These are phyloP conservation scores for Linum trigynum DNA, from an alignment of 345 rosid species.

Conservation along the genomic window DNA sequence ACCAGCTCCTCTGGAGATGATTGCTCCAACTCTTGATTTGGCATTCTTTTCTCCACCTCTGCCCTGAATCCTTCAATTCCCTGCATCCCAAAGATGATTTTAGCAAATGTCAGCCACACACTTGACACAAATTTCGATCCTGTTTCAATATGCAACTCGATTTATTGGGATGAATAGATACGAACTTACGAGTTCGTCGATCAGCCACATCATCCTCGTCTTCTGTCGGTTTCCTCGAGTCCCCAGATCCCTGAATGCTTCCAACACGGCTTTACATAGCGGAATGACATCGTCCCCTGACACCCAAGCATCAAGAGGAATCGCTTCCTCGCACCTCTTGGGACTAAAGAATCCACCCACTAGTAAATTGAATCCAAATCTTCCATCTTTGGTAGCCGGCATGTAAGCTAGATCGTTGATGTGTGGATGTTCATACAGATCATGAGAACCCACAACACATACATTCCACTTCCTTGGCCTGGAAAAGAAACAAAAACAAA, in stretches of 20 bases:
- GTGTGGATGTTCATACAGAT: slow-evolving; percentile 95
- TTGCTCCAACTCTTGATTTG: slow-evolving; percentile 49
- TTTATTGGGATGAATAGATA: too few relatives aligned
- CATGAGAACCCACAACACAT: slow-evolving; percentile 86
- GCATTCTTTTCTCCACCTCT: slow-evolving; percentile 74
- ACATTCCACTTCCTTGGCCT: slow-evolving; percentile 99
- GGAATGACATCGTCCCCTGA: slow-evolving; percentile 64
- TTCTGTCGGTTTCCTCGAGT: slow-evolving; percentile 76
- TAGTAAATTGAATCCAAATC: slow-evolving; percentile 77
- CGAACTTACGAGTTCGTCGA: slow-evolving; percentile 77
- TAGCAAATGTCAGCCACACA: background rate
- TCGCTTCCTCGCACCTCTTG: slow-evolving; percentile 78
- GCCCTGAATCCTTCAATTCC: slow-evolving; percentile 79
- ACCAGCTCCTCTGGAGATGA: slow-evolving; percentile 57
- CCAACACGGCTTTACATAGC: slow-evolving; percentile 64
- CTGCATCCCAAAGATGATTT: slow-evolving; percentile 26
- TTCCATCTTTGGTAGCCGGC: slow-evolving; percentile 72
- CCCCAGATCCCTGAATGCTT: slow-evolving; percentile 90
- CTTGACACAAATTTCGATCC: background rate
- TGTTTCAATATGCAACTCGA: too few relatives aligned
- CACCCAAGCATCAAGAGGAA: slow-evolving; percentile 96
- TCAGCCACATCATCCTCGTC: slow-evolving; percentile 98
- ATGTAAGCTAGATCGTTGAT: slow-evolving; percentile 95
- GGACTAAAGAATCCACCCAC: slow-evolving; percentile 97
- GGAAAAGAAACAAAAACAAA: slow-evolving; percentile 10